Conservation (phyloP, 148 eudicot species). For the Chenopodium berlandieri region DNA sequence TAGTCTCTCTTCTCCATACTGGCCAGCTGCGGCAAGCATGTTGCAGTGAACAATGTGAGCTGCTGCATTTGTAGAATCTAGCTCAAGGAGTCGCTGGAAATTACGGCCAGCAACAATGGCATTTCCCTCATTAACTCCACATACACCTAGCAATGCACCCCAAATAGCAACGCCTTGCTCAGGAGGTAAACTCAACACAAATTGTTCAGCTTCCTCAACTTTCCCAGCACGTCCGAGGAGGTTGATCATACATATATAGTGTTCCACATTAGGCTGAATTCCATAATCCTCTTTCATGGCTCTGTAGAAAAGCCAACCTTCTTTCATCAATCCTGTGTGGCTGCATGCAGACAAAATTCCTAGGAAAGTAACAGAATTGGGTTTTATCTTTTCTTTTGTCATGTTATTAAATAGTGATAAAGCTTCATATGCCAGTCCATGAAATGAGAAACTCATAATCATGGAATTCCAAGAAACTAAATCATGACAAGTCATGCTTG, state of each 20-base stretch:
- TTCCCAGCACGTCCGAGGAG: constrained; percentile 43
- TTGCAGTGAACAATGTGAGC: constrained; percentile 38
- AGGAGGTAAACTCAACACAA: constrained; percentile 32
- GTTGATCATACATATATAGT: constrained; percentile 37
- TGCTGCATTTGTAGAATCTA: constrained; percentile 38
- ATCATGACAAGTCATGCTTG: constrained; percentile 32
- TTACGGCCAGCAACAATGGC: constrained; percentile 27
- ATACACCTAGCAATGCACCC: constrained; percentile 46
- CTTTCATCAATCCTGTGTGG: constrained; percentile 35
- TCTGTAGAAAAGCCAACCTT: constrained; percentile 31
- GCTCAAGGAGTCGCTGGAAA: constrained; percentile 25
- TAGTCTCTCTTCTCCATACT: constrained; percentile 21
- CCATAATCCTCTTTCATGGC: constrained; percentile 33
- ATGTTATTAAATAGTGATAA: constrained; percentile 35
- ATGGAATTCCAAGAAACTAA: constrained; percentile 46
- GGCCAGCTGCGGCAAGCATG: constrained; percentile 32
- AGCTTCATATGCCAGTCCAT: constrained; percentile 37
- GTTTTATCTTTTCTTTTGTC: constrained; percentile 24
- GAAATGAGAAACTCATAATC: constrained; percentile 43
- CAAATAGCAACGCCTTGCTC: constrained; percentile 33
- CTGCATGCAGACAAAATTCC: constrained; percentile 41
- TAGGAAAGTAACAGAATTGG: constrained; percentile 39
- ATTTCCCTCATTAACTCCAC: constrained; percentile 39
- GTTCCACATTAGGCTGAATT: constrained; percentile 30
- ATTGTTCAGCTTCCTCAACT: constrained; percentile 41